Conservation (phyloP, 73 alveolate genomes). For the Paraurostyla sp. region DNA sequence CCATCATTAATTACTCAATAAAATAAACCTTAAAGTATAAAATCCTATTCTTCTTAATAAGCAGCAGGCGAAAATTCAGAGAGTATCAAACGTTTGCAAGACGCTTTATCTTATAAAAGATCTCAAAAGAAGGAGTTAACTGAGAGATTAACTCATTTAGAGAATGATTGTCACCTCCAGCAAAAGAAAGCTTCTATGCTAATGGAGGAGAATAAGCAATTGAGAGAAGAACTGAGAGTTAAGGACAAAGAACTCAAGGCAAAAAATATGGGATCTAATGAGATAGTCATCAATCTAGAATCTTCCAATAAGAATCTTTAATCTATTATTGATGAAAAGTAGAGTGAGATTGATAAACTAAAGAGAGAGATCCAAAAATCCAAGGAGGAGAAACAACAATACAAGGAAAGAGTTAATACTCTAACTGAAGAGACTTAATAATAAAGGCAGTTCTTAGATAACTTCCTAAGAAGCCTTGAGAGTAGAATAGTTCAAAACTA, state of each 20-base stretch:
- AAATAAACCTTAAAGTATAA: too few relatives aligned
- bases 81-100: not conserved
- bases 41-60: too few relatives aligned
- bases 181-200: constrained; percentile 23
- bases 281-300: not conserved
- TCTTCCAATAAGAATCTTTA: not conserved
- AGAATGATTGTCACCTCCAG: constrained; percentile 3
- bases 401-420: not conserved
- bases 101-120: constrained; percentile 15
- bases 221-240: constrained; percentile 1
- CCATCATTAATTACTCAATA: too few relatives aligned
- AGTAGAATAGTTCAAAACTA: not conserved
- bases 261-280: not conserved
- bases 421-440: not conserved
- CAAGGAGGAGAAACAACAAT: constrained; percentile 33
- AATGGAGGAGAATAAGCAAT: constrained; percentile 42
- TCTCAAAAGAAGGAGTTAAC: constrained; percentile 22
- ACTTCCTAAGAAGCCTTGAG: not conserved
- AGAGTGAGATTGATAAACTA: constrained; percentile 5
- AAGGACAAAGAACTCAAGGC: constrained; percentile 27
- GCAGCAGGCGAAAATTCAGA: too few relatives aligned
- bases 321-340: not conserved
- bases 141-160: constrained; percentile 30
- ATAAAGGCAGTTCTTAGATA: not conserved
- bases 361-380: constrained; percentile 8